phyloP scores from a whole-genome alignment of 805 yeast species.

The Candida andamanensis region DNA sequence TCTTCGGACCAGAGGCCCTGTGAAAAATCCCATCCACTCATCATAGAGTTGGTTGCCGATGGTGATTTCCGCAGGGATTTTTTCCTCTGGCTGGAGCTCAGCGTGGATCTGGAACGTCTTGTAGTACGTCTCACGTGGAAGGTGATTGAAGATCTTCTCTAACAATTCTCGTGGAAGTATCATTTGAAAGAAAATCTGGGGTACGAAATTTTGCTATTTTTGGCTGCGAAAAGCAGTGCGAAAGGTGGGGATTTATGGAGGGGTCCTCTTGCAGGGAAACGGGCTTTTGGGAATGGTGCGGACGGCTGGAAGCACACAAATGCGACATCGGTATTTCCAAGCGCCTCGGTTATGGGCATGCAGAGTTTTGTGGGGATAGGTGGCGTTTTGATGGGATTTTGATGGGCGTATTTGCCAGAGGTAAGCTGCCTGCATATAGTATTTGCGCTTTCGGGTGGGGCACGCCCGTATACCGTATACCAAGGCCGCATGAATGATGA shows the following conservation, averaged over 20 bases:
- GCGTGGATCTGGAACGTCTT: background rate
- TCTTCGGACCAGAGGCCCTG: background rate
- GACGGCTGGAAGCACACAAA: background rate
- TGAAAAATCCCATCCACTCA: background rate
- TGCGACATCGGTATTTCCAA: too few relatives aligned
- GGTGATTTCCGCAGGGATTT: background rate
- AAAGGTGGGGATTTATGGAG: background rate
- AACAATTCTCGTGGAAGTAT: background rate
- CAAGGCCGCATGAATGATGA: too few relatives aligned
- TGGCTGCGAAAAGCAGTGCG: background rate
- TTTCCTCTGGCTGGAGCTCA: background rate
- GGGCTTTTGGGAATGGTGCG: background rate
- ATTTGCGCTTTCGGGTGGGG: too few relatives aligned
- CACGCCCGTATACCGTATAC: too few relatives aligned
- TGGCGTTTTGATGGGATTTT: conserved; percentile 2
- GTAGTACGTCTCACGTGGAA: background rate
- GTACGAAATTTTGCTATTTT: background rate
- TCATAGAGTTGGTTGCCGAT: background rate
- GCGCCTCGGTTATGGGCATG: too few relatives aligned
- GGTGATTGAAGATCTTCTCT: background rate
- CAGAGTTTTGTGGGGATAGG: conserved; percentile 5
- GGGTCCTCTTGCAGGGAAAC: background rate
- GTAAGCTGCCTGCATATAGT: too few relatives aligned
- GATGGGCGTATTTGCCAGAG: too few relatives aligned
- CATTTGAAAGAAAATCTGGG: background rate